Conservation (phyloP, 164 flowering plant genomes). For the Piper betle region DNA sequence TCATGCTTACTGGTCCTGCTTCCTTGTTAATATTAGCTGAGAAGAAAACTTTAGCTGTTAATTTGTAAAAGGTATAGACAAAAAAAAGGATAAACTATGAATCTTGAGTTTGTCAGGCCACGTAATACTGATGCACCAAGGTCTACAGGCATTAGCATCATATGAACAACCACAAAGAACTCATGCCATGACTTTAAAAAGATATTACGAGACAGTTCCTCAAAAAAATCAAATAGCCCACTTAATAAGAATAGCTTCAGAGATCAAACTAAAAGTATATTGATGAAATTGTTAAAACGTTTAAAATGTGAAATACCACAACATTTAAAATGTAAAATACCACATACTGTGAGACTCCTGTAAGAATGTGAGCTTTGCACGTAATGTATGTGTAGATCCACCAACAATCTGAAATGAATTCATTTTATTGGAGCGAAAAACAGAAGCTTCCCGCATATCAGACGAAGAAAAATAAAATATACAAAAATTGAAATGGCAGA, state of each 20-base stretch:
- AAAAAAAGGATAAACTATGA: constrained; percentile 5
- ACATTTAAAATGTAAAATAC: too few relatives aligned
- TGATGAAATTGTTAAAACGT: neutral
- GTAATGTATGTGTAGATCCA: constrained; percentile 79
- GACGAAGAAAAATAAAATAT: neutral
- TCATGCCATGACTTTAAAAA: too few relatives aligned
- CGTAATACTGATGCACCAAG: neutral
- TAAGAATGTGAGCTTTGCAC: constrained; percentile 81
- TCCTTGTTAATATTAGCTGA: constrained; percentile 73
- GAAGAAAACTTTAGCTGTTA: neutral
- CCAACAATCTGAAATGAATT: constrained; percentile 65
- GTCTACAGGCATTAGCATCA: constrained; percentile 9
- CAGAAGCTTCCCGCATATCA: neutral
- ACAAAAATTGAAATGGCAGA: neutral
- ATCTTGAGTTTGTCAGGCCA: neutral
- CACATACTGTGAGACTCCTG: constrained; percentile 77
- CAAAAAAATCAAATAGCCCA: neutral
- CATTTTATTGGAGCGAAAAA: neutral
- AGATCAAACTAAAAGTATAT: neutral
- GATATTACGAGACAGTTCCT: too few relatives aligned
- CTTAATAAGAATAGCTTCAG: neutral
- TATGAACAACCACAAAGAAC: too few relatives aligned
- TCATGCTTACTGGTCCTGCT: constrained; percentile 92
- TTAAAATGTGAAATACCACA: neutral
- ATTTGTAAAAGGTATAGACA: neutral